Base-by-base conservation (phyloP, 106 monocot genomes). In the Apostasia shenzhenica region DNA sequence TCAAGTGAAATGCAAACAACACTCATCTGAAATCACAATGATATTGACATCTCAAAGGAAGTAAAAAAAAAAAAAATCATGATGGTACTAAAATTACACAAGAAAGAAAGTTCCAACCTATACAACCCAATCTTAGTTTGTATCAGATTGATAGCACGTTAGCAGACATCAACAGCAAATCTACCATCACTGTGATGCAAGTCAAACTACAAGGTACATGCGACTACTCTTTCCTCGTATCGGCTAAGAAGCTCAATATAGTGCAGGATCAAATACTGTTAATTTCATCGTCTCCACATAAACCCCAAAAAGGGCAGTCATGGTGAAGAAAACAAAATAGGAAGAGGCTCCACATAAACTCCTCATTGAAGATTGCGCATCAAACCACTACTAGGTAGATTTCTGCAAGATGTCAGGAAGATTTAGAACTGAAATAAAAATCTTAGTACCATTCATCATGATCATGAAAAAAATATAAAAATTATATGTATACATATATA, bases 311-410 rank as follows among this genome's bases (percentile, higher is more conserved):
- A 26, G 26, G 26, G 26, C 26, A 26, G 26, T 26, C 26, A 26
- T 26, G 26, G 26, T 6, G 11, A 11, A 52, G 52, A 52, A 52
- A 52, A 52, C 6, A 11, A 52, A 11, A 5, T 6, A 52, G 52
- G 52, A 52, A 52, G 11, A 52, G 52, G 52, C 52, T 11, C 11
- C 52, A 6, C 52, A 65, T 1, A 48, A 48, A 48, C 6, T 60
- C 4, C 48, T 71, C 81, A 71, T 61, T 70, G 81, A 62, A 67
- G 51, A 37, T 72, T 72, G 60, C 71, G 81, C 76, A 76, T 75
- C 70, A 71, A 55, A 26, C 76, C 72, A 41, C 67, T 76, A 64
- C 76, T 66, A 60, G 81, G 61, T 10, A 76, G 26, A 76, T 52
- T 60, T 70, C 81, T 81, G 76, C 52, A 67, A 50, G 4, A 5